phyloP scores from a whole-genome alignment of 2,329 filamentous ascomycete species.

The Fusarium chlamydosporum region DNA sequence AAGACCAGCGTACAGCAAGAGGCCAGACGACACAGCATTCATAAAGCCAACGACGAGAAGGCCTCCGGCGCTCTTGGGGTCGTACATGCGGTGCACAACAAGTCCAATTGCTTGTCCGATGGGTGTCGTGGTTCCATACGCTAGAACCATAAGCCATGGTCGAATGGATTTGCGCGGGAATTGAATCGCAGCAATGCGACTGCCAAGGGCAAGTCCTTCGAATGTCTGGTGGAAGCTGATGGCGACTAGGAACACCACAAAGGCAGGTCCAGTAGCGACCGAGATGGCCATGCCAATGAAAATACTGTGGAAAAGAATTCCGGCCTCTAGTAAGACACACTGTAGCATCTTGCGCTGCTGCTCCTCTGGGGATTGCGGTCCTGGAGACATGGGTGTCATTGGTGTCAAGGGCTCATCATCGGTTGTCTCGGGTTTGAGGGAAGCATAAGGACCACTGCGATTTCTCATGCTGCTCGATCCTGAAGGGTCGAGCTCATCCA shows the following conservation, averaged over 20 bases:
- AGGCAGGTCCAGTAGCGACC: conserved; percentile 83
- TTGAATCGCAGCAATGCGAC: conserved; percentile 85
- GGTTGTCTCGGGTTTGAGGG: conserved; percentile 52
- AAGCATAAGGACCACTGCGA: conserved; percentile 52
- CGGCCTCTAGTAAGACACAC: conserved; percentile 83
- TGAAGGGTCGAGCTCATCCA: conserved; percentile 71
- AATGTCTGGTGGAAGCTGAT: conserved; percentile 91
- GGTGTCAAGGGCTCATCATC: conserved; percentile 49
- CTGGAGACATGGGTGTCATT: conserved; percentile 45
- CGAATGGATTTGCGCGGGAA: conserved; percentile 80
- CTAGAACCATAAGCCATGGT: conserved; percentile 86
- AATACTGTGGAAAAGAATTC: conserved; percentile 86
- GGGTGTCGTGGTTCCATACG: conserved; percentile 83
- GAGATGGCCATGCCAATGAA: conserved; percentile 91
- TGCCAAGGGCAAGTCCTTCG: conserved; percentile 87
- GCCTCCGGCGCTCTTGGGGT: conserved; percentile 81
- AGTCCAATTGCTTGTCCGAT: conserved; percentile 87
- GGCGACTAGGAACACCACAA: conserved; percentile 83
- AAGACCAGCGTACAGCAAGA: conserved; percentile 84
- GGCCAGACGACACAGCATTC: conserved; percentile 85
- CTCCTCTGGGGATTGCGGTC: conserved; percentile 65
- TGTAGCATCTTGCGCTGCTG: conserved; percentile 79
- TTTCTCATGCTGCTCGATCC: conserved; percentile 45
- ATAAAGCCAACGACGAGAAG: conserved; percentile 87
- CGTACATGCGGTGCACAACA: conserved; percentile 82